Evolutionary conservation across 2,329 filamentous ascomycete species (phyloP), one percentile per base, ranked within the genome.

Genomic region (Diaporthe citrichinensis): DNA sequence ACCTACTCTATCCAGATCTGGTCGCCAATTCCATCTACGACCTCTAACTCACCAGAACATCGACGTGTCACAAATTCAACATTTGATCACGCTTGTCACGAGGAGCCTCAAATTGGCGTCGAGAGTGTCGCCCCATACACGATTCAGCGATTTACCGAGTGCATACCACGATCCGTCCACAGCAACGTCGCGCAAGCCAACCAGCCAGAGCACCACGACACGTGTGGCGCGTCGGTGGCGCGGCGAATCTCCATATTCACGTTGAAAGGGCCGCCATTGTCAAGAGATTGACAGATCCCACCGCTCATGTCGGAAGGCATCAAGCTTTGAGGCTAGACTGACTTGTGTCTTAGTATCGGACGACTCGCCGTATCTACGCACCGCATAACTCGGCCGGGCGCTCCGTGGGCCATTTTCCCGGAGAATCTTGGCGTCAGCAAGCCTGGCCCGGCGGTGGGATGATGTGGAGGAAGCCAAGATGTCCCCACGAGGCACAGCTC

Each of bases 391-490:
- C 15, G 23, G 44, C 46, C 65, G 65, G 65, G 25, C 65, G 65
- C 46, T 4, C 65, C 65, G 46, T 51, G 12, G 23, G 34, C 10
- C 23, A 14, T 39, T 53, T 53, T 68, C 46, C 65, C 46, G n/a
- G 44, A 28, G 23, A 39, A 15, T 53, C 65, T 68, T 68, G 65
- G 65, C 31, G 12, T 20, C 23, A 53, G 31, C 23, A 3, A 39
- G 8, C 46, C 28, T 36, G 34, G 23, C 65, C 46, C 8, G 12
- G 23, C 14, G 46, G 65, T 68, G 65, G 46, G 23, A 68, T 39
- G 65, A 28, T 53, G 65, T 68, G 65, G 65, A 68, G 46, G 46
- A 41, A 28, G 65, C 65, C 46, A 68, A 53, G 23, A 53, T 20
- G 46, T 53, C 46, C 46, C 65, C 46, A 68, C 46, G 46, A 51